phyloP scores from a whole-genome alignment of 2,329 filamentous ascomycete genomes.

The Diaporthe citri region DNA sequence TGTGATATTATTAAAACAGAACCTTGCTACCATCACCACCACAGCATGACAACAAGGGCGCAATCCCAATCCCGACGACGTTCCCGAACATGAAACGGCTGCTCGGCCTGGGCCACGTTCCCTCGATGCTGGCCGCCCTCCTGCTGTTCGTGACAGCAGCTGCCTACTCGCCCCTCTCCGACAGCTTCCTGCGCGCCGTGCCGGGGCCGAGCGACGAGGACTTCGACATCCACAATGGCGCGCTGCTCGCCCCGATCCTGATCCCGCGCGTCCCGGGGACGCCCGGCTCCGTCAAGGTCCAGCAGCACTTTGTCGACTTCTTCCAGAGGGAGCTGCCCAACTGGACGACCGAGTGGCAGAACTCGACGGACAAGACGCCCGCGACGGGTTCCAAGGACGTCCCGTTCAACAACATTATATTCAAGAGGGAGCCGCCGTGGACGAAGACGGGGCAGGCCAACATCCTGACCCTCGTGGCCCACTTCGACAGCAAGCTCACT shows the following conservation, averaged over 20 bases:
- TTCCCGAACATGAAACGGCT: slow-evolving; percentile 37
- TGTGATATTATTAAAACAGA: background rate
- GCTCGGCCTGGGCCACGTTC: slow-evolving; percentile 38
- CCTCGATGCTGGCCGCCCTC: slow-evolving; percentile 40
- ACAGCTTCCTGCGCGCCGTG: slow-evolving; percentile 78
- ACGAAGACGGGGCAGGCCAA: slow-evolving; percentile 79
- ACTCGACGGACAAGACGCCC: slow-evolving; percentile 88
- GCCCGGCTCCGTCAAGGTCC: slow-evolving; percentile 77
- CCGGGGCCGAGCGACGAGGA: slow-evolving; percentile 77
- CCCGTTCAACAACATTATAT: slow-evolving; percentile 89
- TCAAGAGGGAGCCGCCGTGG: slow-evolving; percentile 90
- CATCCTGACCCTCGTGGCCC: slow-evolving; percentile 87
- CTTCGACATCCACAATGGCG: slow-evolving; percentile 82
- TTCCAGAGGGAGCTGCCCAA: slow-evolving; percentile 79
- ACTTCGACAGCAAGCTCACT: slow-evolving; percentile 88
- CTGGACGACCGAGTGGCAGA: slow-evolving; percentile 88
- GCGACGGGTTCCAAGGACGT: slow-evolving; percentile 77
- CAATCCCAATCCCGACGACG: slow-evolving; percentile 27
- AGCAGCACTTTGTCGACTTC: slow-evolving; percentile 87
- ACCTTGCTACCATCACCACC: background rate
- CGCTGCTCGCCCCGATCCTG: slow-evolving; percentile 87
- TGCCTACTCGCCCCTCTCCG: slow-evolving; percentile 72
- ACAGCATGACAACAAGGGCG: slow-evolving; percentile 36
- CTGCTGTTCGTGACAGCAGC: slow-evolving; percentile 45
- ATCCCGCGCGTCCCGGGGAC: slow-evolving; percentile 91